phyloP scores from a whole-genome alignment of 2,329 filamentous ascomycete genomes.

The Claviceps africana region DNA sequence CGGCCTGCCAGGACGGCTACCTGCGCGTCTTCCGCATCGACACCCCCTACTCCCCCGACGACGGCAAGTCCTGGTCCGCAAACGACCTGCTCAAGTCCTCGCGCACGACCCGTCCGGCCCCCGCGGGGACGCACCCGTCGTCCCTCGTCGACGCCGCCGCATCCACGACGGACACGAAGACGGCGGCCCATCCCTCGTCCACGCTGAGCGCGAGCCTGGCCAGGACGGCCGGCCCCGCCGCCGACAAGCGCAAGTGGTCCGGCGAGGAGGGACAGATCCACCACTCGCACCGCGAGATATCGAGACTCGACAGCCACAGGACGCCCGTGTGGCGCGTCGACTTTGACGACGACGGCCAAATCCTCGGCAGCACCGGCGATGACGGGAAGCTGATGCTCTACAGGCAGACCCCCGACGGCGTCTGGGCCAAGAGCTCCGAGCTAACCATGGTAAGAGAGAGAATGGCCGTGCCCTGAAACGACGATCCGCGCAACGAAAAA shows the following conservation, averaged over 20 bases:
- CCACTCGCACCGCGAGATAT: constrained; percentile 49
- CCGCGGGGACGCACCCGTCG: not conserved
- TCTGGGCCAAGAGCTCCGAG: constrained; percentile 47
- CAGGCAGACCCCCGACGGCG: constrained; percentile 42
- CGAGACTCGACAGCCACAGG: constrained; percentile 51
- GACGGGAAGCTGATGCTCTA: constrained; percentile 54
- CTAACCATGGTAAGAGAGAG: constrained; percentile 42
- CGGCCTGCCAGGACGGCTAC: constrained; percentile 82
- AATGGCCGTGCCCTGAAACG: constrained; percentile 31
- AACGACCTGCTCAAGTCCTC: constrained; percentile 26
- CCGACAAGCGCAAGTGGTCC: constrained; percentile 34
- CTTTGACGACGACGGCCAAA: constrained; percentile 56
- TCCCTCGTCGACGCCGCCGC: not conserved
- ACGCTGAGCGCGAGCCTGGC: constrained; percentile 39
- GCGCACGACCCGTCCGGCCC: not conserved
- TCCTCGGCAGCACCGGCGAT: constrained; percentile 63
- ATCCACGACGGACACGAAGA: constrained; percentile 17
- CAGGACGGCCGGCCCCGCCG: constrained; percentile 27
- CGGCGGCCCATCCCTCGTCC: constrained; percentile 21
- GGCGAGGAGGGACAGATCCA: constrained; percentile 51
- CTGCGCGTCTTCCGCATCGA: constrained; percentile 78
- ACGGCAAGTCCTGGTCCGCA: constrained; percentile 35
- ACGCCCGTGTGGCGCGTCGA: constrained; percentile 63
- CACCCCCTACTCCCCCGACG: constrained; percentile 36
- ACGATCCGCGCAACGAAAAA: not conserved